phyloP scores from a whole-genome alignment of 257 asterid genomes.

The Fraxinus quadrangulata region DNA sequence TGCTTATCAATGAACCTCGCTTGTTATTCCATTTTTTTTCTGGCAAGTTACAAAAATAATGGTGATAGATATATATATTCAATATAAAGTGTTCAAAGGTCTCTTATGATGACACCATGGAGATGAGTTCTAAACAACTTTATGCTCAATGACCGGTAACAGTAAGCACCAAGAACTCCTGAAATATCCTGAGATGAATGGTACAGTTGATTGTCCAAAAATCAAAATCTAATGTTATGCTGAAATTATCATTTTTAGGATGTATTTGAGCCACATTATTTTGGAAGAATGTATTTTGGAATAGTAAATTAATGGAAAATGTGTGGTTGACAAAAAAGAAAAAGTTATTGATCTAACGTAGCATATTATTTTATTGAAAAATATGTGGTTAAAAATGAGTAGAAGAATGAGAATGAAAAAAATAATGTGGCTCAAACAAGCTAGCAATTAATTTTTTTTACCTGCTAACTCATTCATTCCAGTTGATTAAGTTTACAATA shows the following conservation, averaged over 20 bases:
- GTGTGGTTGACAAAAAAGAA: too few relatives aligned
- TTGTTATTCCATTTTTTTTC: background rate
- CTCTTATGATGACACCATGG: background rate
- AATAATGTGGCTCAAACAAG: too few relatives aligned
- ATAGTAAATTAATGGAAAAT: too few relatives aligned
- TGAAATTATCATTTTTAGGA: background rate
- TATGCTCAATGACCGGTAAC: constrained; percentile 1
- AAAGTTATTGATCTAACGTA: too few relatives aligned
- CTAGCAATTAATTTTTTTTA: background rate
- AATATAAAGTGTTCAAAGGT: background rate
- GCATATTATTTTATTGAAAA: too few relatives aligned
- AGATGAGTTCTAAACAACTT: constrained; percentile 13
- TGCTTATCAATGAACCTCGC: background rate
- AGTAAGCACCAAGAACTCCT: background rate
- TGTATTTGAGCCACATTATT: too few relatives aligned
- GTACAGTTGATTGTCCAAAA: constrained; percentile 7
- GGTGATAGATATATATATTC: background rate
- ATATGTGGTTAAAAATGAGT: too few relatives aligned
- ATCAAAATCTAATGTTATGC: background rate
- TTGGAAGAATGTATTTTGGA: too few relatives aligned
- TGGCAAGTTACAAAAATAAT: background rate
- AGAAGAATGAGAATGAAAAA: too few relatives aligned
- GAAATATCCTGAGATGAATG: constrained; percentile 2
- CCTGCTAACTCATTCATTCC: constrained; percentile 11
- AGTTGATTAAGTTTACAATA: constrained; percentile 3